These are phyloP conservation scores for Myrmaecium sp. DNA, from an alignment of 2,329 filamentous ascomycete genomes.

Conservation along the genomic window DNA sequence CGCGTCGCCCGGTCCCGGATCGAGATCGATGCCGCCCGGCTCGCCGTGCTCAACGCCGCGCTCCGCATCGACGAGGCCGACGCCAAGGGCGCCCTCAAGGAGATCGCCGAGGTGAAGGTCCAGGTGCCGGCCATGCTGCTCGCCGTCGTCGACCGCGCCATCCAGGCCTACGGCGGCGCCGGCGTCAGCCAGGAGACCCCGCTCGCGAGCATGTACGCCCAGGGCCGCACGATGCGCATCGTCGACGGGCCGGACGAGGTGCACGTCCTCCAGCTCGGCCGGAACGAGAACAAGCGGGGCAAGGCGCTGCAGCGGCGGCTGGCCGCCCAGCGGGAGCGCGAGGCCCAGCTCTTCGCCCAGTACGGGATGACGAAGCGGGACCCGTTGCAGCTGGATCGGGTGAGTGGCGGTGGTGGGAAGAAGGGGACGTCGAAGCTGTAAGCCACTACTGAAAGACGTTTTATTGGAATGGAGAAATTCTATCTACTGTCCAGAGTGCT, in stretches of 20 bases:
- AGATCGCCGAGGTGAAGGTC: conserved; percentile 93
- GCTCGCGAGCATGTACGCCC: conserved; percentile 58
- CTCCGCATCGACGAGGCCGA: conserved; percentile 83
- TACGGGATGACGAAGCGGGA: conserved; percentile 23
- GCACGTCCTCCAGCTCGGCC: conserved; percentile 55
- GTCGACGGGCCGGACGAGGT: conserved; percentile 96
- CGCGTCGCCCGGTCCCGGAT: conserved; percentile 86
- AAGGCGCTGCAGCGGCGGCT: conserved; percentile 44
- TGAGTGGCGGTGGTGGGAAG: too few species aligned
- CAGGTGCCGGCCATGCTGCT: conserved; percentile 70
- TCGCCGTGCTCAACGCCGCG: conserved; percentile 85
- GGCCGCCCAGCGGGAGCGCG: conserved; percentile 45
- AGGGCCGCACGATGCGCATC: conserved; percentile 64
- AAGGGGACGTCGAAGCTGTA: conserved; percentile 5
- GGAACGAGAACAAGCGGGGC: conserved; percentile 61
- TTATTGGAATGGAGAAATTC: too few species aligned
- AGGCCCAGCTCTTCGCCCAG: conserved; percentile 47
- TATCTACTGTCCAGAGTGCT: too few species aligned
- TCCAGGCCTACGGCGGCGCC: conserved; percentile 81
- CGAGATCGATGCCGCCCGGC: conserved; percentile 81
- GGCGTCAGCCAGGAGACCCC: conserved; percentile 93
- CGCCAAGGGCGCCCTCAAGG: conserved; percentile 75
- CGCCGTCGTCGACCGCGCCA: conserved; percentile 79
- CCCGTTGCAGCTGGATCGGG: conserved; percentile 2
- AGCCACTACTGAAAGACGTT: too few species aligned